These are phyloP conservation scores for Collariella sp. DNA, from an alignment of 495 filamentous ascomycete genomes.

Conservation along the genomic window DNA sequence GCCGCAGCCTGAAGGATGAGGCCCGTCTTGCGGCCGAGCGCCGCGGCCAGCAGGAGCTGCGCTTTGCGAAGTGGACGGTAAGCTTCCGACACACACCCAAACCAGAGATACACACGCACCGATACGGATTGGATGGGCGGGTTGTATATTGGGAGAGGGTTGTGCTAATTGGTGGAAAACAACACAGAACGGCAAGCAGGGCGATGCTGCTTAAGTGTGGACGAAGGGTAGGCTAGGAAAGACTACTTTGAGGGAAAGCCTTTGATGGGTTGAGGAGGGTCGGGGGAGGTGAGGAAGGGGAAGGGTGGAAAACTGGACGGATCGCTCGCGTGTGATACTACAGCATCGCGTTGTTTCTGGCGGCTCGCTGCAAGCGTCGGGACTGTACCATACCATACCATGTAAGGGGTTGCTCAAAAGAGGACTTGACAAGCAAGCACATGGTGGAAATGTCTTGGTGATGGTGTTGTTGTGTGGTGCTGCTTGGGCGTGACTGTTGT, in stretches of 20 bases:
- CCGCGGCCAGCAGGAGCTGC: constrained; percentile 80
- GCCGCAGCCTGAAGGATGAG: constrained; percentile 91
- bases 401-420: constrained; percentile 21
- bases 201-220: constrained; percentile 42
- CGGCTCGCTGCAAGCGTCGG: constrained; percentile 8
- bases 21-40: constrained; percentile 79
- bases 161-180: not conserved
- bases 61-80: constrained; percentile 96
- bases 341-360: not conserved
- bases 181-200: constrained; percentile 88
- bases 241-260: not conserved
- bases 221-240: no score
- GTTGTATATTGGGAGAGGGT: constrained; percentile 4
- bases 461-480: not conserved
- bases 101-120: not conserved
- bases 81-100: constrained; percentile 34
- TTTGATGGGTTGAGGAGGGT: not conserved
- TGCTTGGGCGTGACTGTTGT: no score
- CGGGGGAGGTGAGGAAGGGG: not conserved
- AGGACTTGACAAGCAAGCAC: constrained; percentile 11
- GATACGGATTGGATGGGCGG: constrained; percentile 5
- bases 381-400: constrained; percentile 27
- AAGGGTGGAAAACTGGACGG: not conserved
- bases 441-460: no score
- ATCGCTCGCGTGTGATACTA: not conserved